Conservation (phyloP, 495 filamentous ascomycete genomes). For the Cenococcum geophilum region DNA sequence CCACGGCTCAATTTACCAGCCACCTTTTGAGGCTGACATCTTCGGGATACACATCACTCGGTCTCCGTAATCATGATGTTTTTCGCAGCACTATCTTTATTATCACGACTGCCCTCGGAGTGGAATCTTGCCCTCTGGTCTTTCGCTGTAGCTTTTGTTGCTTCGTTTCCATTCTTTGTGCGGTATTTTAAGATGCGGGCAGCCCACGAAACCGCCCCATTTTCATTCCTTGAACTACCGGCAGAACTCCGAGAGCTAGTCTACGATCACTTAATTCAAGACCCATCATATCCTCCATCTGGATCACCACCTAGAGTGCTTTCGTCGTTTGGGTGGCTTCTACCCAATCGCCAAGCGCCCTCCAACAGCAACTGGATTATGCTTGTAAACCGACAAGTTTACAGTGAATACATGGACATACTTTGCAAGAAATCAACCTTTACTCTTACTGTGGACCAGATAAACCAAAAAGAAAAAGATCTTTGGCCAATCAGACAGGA, state of each 20-base stretch:
- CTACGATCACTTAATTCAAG: constrained; percentile 24
- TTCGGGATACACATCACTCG: background rate
- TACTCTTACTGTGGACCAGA: constrained; percentile 21
- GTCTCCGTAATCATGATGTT: background rate
- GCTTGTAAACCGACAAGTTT: constrained; percentile 21
- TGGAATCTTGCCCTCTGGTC: background rate
- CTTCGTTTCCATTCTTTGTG: constrained; percentile 1
- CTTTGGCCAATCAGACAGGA: constrained; percentile 17
- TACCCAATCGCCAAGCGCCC: background rate
- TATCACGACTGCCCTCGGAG: background rate
- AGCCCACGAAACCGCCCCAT: constrained; percentile 12
- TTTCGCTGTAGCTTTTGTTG: background rate
- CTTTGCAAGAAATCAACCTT: constrained; percentile 21
- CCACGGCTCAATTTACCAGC: too few species aligned
- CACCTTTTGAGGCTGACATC: background rate
- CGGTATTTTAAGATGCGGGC: background rate
- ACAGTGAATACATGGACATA: constrained; percentile 26
- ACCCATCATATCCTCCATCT: constrained; percentile 23
- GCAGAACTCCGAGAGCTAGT: constrained; percentile 24
- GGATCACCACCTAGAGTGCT: background rate
- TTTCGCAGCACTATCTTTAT: background rate
- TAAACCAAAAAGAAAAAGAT: constrained; percentile 13
- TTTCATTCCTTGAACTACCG: constrained; percentile 26
- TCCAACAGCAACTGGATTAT: constrained; percentile 20
- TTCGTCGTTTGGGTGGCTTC: constrained; percentile 8